Evolutionary conservation across 2,329 filamentous ascomycete species (phyloP).

Genomic region (Talaromyces sp.): DNA sequence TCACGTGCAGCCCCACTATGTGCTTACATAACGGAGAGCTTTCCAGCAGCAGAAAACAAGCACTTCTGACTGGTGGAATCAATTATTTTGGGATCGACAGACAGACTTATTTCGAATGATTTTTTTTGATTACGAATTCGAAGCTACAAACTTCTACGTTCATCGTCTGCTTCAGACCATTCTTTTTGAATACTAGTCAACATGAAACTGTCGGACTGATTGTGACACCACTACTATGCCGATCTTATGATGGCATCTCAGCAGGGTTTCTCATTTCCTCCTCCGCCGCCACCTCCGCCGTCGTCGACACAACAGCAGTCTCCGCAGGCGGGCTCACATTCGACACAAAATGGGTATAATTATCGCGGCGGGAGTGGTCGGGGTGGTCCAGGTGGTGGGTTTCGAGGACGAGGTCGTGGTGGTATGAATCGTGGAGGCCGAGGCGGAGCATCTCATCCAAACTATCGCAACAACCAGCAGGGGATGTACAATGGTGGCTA

Average conservation of each 20-base stretch:
- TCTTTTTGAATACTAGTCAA: not conserved
- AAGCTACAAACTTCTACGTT: not conserved
- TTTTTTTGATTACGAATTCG: not conserved
- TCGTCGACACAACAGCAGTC: conserved; percentile 21
- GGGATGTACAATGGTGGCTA: conserved; percentile 30
- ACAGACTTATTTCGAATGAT: not conserved
- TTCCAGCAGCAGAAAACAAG: not conserved
- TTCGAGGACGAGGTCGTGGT: conserved; percentile 37
- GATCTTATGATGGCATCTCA: conserved; percentile 37
- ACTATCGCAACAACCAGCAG: conserved; percentile 24
- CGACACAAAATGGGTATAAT: conserved; percentile 26
- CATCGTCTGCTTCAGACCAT: not conserved
- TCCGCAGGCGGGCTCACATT: conserved; percentile 27
- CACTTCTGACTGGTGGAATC: conserved; percentile 9
- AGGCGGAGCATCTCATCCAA: conserved; percentile 29
- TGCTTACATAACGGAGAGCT: not conserved
- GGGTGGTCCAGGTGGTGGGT: conserved; percentile 28
- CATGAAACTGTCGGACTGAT: conserved; percentile 6
- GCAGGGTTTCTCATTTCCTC: conserved; percentile 48
- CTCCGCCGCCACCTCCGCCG: conserved; percentile 44
- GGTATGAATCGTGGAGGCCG: conserved; percentile 30
- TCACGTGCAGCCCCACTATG: not conserved
- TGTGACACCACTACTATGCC: conserved; percentile 4
- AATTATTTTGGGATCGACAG: conserved; percentile 8
- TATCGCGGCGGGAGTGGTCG: conserved; percentile 28